Percentiles rank a stretch among this genome's conserved stretches.
Evolutionary conservation across 2,329 filamentous ascomycete genomes (phyloP).

Genomic region (Botrytis porri): DNA sequence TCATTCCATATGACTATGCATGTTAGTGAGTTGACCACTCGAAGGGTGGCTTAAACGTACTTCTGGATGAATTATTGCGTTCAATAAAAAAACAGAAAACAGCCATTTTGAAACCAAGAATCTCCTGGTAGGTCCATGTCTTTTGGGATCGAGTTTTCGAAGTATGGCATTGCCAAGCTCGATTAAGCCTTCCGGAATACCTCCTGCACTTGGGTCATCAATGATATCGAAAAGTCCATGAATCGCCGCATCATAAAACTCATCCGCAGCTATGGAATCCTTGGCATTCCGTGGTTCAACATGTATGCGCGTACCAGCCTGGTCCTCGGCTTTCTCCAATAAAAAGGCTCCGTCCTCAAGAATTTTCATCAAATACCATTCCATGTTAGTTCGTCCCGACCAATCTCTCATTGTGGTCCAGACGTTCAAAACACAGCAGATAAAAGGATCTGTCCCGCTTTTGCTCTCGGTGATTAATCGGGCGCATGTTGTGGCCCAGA

Average conservation of each 20-base stretch:
- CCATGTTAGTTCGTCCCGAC: slow-evolving; percentile 85
- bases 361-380: slow-evolving; percentile 92
- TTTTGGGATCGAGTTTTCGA: slow-evolving; percentile 68
- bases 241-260: slow-evolving; percentile 83
- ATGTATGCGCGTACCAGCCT: slow-evolving; percentile 68
- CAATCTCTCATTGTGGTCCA: slow-evolving; percentile 87
- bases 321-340: slow-evolving; percentile 79
- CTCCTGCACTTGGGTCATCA: slow-evolving; percentile 77
- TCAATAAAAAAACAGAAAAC: slow-evolving; percentile 81
- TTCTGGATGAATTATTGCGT: slow-evolving; percentile 86
- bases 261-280: slow-evolving; percentile 77
- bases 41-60: slow-evolving; percentile 44
- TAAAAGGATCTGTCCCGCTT: slow-evolving; percentile 72
- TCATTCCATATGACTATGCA: slow-evolving; percentile 55
- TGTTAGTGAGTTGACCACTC: slow-evolving; percentile 24
- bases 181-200: slow-evolving; percentile 81
- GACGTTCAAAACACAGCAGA: slow-evolving; percentile 80
- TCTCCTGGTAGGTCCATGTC: slow-evolving; percentile 70
- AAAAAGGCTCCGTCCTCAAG: slow-evolving; percentile 90
- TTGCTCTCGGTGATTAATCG: slow-evolving; percentile 76
- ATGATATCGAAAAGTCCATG: slow-evolving; percentile 80
- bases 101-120: slow-evolving; percentile 91
- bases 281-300: slow-evolving; percentile 71
- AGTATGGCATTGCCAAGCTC: slow-evolving; percentile 83
- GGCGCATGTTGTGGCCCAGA: slow-evolving; percentile 87